These are phyloP conservation scores for Clonostachys solani DNA, from an alignment of 2,329 filamentous ascomycete genomes.

Conservation along the genomic window DNA sequence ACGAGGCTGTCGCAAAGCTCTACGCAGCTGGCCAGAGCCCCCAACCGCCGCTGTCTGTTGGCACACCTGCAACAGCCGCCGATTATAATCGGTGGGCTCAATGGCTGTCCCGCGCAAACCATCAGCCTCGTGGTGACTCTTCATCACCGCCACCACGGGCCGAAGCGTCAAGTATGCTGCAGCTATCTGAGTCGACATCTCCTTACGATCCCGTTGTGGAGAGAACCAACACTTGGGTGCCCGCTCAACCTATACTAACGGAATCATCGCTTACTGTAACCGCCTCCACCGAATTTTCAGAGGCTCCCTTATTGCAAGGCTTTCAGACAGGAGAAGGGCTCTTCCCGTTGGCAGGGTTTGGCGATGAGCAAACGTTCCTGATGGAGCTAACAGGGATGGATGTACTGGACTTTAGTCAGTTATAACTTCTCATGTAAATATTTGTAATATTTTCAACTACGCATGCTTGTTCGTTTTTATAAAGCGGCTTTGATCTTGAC, in stretches of 20 bases:
- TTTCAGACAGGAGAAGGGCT: not conserved
- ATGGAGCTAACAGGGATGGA: conserved; percentile 15
- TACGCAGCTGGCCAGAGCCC: not conserved
- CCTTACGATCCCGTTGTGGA: too few relatives aligned
- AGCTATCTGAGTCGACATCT: too few relatives aligned
- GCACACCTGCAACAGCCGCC: not conserved
- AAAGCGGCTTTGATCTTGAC: too few relatives aligned
- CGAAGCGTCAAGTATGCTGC: not conserved
- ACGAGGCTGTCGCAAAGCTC: conserved; percentile 12
- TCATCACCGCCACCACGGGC: not conserved
- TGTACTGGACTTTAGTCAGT: conserved; percentile 10
- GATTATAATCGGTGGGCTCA: conserved; percentile 13
- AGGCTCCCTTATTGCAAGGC: not conserved
- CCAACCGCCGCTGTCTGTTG: not conserved
- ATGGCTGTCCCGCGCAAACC: conserved; percentile 10
- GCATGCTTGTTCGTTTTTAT: too few relatives aligned
- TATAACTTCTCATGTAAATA: too few relatives aligned
- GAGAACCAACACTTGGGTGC: not conserved
- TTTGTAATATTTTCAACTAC: too few relatives aligned
- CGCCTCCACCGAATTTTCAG: not conserved
- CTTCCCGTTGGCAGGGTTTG: conserved; percentile 6
- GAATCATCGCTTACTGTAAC: not conserved
- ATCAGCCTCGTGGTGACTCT: not conserved
- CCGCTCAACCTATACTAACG: not conserved
- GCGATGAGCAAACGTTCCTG: conserved; percentile 13